Conservation (phyloP, 352 stramenopile species). For the Globisporangium cederbergense region DNA sequence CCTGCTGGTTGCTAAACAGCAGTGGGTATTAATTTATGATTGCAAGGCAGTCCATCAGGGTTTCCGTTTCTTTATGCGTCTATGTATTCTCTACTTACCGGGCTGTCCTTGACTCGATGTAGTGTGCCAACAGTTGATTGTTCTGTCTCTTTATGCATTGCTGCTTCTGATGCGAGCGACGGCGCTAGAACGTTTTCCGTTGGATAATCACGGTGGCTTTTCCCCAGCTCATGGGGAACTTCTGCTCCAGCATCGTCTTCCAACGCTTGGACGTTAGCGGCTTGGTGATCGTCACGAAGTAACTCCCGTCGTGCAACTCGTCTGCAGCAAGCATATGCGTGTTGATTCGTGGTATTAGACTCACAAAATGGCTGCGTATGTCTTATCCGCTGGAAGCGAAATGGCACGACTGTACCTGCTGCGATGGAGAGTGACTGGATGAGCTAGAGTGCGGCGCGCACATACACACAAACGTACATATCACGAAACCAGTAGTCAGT, state of each 20-base stretch:
- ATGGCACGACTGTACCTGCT: constrained; percentile 4
- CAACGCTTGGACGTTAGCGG: constrained; percentile 49
- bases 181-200: constrained; percentile 45
- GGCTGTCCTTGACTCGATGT: not conserved
- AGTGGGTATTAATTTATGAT: constrained; percentile 1
- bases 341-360: not conserved
- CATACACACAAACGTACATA: not conserved
- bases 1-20: not conserved
- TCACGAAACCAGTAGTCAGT: not conserved
- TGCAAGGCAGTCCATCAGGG: not conserved
- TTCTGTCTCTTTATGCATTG: not conserved
- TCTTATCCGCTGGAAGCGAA: no score
- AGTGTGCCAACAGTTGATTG: not conserved
- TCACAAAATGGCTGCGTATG: no score
- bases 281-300: constrained; percentile 64
- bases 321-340: constrained; percentile 22
- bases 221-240: constrained; percentile 68
- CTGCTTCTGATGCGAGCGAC: not conserved
- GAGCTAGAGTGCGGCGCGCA: constrained; percentile 15
- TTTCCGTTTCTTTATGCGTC: no score
- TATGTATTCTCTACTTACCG: no score
- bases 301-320: constrained; percentile 37
- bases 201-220: constrained; percentile 59
- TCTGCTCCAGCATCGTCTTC: constrained; percentile 58
- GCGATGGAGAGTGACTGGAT: constrained; percentile 25